Evolutionary conservation across 805 yeast genomes (phyloP).

Genomic region (Starmerella potacharoeniae): DNA sequence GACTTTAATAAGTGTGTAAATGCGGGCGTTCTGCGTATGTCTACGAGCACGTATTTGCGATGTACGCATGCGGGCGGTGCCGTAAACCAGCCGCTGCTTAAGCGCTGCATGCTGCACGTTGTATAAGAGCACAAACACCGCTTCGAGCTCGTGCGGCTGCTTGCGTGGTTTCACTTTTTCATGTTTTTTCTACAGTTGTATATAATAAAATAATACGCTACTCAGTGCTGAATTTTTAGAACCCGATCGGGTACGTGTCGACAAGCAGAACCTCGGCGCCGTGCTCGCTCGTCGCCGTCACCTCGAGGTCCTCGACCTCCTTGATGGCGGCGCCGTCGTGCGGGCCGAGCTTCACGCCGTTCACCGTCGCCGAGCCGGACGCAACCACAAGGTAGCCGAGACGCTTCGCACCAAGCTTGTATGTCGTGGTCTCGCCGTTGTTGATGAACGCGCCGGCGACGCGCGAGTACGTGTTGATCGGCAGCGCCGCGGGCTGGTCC

Average conservation of each 20-base stretch:
- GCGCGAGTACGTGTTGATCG: conserved; percentile 13
- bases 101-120: too few relatives aligned
- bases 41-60: too few relatives aligned
- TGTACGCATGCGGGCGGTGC: too few relatives aligned
- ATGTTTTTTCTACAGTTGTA: background rate
- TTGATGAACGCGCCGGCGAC: conserved; percentile 14
- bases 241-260: conserved; percentile 12
- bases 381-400: conserved; percentile 16
- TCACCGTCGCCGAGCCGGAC: conserved; percentile 11
- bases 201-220: background rate
- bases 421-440: conserved; percentile 6
- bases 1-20: too few relatives aligned
- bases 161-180: background rate
- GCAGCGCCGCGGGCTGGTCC: conserved; percentile 16
- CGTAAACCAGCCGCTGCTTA: too few relatives aligned
- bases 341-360: conserved; percentile 15
- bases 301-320: conserved; percentile 8
- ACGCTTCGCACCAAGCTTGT: conserved; percentile 13
- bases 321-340: conserved; percentile 19
- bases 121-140: too few relatives aligned
- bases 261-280: conserved; percentile 14
- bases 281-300: conserved; percentile 6
- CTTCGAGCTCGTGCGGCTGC: too few relatives aligned
- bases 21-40: too few relatives aligned
- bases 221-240: background rate